Percentiles rank a stretch among this genome's conserved stretches.
Evolutionary conservation across 2,329 filamentous ascomycete genomes (phyloP).

Genomic region (Stemphylium beticola): DNA sequence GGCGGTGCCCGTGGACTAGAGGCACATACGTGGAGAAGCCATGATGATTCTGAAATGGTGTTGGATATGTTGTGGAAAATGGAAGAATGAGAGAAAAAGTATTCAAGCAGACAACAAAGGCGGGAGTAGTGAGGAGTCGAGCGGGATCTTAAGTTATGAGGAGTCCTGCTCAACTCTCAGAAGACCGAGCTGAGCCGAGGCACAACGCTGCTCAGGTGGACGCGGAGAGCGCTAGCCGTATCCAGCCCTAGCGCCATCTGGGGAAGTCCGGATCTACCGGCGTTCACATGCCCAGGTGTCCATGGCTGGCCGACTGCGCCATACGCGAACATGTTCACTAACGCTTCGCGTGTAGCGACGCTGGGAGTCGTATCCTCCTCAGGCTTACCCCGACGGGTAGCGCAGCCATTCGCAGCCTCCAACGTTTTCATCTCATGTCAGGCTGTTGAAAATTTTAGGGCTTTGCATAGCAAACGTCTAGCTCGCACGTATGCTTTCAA

Average conservation of each 20-base stretch:
- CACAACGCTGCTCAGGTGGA: conserved; percentile 5
- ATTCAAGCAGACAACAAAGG: neutral
- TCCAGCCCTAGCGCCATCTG: conserved; percentile 15
- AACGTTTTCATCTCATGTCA: neutral
- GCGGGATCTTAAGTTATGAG: conserved; percentile 26
- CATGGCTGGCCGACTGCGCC: conserved; percentile 17
- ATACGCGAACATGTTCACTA: conserved; percentile 22
- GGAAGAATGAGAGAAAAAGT: conserved; percentile 1
- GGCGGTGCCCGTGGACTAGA: neutral
- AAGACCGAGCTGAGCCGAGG: conserved; percentile 33
- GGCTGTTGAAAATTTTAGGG: conserved; percentile 1
- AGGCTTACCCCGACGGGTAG: neutral
- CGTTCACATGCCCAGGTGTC: neutral
- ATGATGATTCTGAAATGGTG: conserved; percentile 54
- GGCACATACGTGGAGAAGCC: conserved; percentile 79
- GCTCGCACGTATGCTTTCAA: neutral
- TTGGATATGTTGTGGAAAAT: neutral
- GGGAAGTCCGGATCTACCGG: conserved; percentile 14
- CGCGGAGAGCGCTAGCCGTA: conserved; percentile 21
- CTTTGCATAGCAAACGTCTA: neutral
- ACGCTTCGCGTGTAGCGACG: conserved; percentile 5
- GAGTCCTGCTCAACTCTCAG: conserved; percentile 27
- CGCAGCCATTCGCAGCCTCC: neutral
- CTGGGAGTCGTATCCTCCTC: neutral
- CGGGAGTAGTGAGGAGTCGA: conserved; percentile 11